Base-by-base conservation (phyloP, 805 yeast genomes). In the Metschnikowia cerradonensis region DNA sequence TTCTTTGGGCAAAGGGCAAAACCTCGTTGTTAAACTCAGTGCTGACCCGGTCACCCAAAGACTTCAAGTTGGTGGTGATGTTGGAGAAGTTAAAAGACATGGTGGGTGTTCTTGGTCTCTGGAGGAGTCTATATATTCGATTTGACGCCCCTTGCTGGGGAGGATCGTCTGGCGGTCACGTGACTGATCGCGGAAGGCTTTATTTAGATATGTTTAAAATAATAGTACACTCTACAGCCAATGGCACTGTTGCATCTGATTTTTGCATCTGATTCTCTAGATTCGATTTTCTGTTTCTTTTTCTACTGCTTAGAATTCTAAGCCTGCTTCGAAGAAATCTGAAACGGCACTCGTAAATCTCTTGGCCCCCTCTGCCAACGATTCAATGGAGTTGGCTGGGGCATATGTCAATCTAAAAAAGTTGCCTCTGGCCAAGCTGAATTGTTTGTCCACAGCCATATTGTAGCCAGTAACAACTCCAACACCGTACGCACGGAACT, bases 1-100 rank as follows among this genome's bases (percentile, higher is more conserved):
- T 88, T 64, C 95, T 81, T 68, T 84, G 88, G 39, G 95, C 95
- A 53, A 86, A 73, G 15, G 89, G 88, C 40, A 74, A 58, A 15
- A 74, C 66, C 58, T 74, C 79, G 26, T 71, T 72, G 59, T 86
- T 83, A 66, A 88, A 72, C 55, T 80, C 81, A 44, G 67, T 72
- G 45, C 82, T 71, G 49, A 80, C 62, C 58, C 75, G 69, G 57
- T 73, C 77, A 13, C 77, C 70, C 26, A 74, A 56, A 14, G 60
- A 60, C 59, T 67, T 71, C 55, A 74, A 64, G 58, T 74, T 76
- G 52, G 71, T 70, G 51, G 78, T 70, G 55, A 73, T 67, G 56
- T 58, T 68, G 26, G 75, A 37, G 51, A 74, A 73, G 54, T 73
- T 74, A 63, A 73, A 74, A 14, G 78, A 66, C 78, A 74, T 74